phyloP scores from a whole-genome alignment of 176 grass and related monocot species.

The Oryza rufipogon region DNA sequence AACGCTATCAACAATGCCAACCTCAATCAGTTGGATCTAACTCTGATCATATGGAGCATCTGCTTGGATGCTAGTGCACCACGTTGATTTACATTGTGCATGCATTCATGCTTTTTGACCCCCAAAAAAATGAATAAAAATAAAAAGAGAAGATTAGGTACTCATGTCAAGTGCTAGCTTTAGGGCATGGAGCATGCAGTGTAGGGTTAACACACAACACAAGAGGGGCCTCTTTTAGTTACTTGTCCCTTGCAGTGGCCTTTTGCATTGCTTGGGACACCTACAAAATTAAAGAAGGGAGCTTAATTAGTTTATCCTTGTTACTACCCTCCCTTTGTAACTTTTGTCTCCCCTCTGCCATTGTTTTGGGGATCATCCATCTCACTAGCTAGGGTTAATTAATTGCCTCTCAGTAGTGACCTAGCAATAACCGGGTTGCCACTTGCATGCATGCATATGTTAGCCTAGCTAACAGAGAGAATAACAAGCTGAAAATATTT shows the following conservation, averaged over 20 bases:
- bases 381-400: background rate
- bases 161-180: background rate
- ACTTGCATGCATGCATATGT: background rate
- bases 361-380: background rate
- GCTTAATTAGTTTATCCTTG: background rate
- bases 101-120: background rate
- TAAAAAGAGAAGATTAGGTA: slow-evolving; percentile 26
- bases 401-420: background rate
- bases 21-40: background rate
- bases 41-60: background rate
- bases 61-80: slow-evolving; percentile 29
- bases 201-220: slow-evolving; percentile 46
- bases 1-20: background rate
- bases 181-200: slow-evolving; percentile 32
- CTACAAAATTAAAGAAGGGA: background rate
- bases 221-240: slow-evolving; percentile 22
- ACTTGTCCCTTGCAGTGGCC: slow-evolving; percentile 5
- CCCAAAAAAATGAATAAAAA: background rate
- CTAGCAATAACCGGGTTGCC: background rate
- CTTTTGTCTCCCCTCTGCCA: background rate
- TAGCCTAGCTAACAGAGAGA: background rate
- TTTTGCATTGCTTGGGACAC: background rate
- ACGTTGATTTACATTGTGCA: background rate
- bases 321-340: background rate
- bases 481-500: background rate